phyloP scores from a whole-genome alignment of 441 rosid species.

The Manihot esculenta region DNA sequence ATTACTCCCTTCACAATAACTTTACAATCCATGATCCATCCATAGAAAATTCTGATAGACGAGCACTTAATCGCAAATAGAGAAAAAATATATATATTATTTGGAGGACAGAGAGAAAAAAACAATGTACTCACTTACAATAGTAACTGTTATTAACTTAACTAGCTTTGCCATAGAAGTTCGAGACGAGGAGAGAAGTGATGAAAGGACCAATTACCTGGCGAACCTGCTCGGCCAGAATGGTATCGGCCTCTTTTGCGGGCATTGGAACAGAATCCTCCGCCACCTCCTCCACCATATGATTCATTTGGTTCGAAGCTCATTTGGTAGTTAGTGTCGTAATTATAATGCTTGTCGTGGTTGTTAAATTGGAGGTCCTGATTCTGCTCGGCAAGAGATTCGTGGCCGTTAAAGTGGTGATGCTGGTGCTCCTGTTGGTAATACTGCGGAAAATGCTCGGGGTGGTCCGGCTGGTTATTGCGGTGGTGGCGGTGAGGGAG shows the following conservation, averaged over 20 bases:
- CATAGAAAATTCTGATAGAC: too few species aligned
- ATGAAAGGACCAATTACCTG: constrained; percentile 17
- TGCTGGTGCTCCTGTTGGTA: constrained; percentile 3
- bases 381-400: constrained; percentile 11
- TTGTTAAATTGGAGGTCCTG: constrained; percentile 7
- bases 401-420: constrained; percentile 3
- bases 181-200: too few species aligned
- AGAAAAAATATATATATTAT: too few species aligned
- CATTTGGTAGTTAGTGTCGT: constrained; percentile 16
- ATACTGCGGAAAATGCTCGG: constrained; percentile 5
- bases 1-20: too few species aligned
- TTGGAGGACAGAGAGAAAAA: too few species aligned
- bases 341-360: constrained; percentile 1
- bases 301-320: constrained; percentile 35
- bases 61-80: too few species aligned
- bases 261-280: constrained; percentile 26
- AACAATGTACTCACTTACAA: neutral
- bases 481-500: constrained; percentile 5
- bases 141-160: neutral
- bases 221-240: constrained; percentile 19
- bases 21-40: too few species aligned
- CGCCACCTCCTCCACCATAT: constrained; percentile 31
- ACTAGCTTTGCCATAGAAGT: neutral
- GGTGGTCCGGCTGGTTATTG: neutral
- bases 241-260: constrained; percentile 52